phyloP scores from a whole-genome alignment of 805 yeast genomes.

The Tetrapisispora nanseiensis region DNA sequence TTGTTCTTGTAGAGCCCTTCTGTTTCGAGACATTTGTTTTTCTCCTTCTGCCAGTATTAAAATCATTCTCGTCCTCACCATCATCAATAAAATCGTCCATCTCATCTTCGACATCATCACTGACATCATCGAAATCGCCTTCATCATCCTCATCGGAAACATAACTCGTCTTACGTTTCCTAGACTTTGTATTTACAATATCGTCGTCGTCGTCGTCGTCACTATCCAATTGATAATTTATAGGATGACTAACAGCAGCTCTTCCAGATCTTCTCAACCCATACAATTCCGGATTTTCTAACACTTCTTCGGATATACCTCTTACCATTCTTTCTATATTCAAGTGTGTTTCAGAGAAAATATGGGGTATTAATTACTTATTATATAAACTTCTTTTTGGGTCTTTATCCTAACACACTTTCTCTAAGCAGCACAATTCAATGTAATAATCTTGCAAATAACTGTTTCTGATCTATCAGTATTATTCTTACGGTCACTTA shows the following conservation, averaged over 20 bases:
- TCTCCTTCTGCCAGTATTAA: slow-evolving; percentile 13
- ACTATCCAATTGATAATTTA: slow-evolving; percentile 16
- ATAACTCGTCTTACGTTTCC: slow-evolving; percentile 15
- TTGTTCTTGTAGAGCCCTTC: slow-evolving; percentile 1
- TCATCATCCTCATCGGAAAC: slow-evolving; percentile 21
- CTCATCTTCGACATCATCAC: slow-evolving; percentile 22
- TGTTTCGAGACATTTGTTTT: too few relatives aligned
- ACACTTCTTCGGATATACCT: slow-evolving; percentile 44
- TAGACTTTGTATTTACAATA: slow-evolving; percentile 10
- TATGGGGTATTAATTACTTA: too few relatives aligned
- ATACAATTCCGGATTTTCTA: slow-evolving; percentile 69
- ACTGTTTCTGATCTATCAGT: too few relatives aligned
- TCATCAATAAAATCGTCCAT: slow-evolving; percentile 20
- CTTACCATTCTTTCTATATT: slow-evolving; percentile 7
- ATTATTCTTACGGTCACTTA: too few relatives aligned
- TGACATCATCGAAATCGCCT: slow-evolving; percentile 19
- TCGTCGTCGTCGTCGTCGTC: slow-evolving; percentile 26
- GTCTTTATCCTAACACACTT: too few relatives aligned
- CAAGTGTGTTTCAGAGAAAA: too few relatives aligned
- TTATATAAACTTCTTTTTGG: too few relatives aligned
- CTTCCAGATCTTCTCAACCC: slow-evolving; percentile 73
- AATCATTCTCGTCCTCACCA: slow-evolving; percentile 20
- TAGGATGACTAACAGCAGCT: slow-evolving; percentile 35
- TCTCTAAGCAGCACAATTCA: too few relatives aligned
- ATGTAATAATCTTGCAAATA: too few relatives aligned